Evolutionary conservation across 2,329 filamentous ascomycete species (phyloP), one percentile per base, ranked within the genome.

Genomic region (Tricladium varicosporioides): DNA sequence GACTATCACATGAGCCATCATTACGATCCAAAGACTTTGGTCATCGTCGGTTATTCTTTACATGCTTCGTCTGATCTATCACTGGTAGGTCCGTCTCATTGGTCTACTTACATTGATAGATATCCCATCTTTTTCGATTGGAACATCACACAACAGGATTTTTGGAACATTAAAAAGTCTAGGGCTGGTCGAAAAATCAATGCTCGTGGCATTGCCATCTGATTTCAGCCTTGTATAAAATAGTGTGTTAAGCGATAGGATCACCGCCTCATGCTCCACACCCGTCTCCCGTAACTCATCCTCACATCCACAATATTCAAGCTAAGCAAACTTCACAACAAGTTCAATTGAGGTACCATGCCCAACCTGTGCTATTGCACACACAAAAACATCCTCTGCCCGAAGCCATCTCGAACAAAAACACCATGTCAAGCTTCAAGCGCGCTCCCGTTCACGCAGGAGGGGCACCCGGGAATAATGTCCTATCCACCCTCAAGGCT

Each of bases 401-500:
- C 48, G 7, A n/a, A 14, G 15, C 42, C 2, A 40, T 13, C 9
- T 11, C 10, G 36, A 11, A 40, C 9, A 16, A 11, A 10, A 42
- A 16, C 53, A 59, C 56, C 10, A 81, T 78, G 75, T 76, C 80
- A 59, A 79, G 76, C 61, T 73, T 73, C 68, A 73, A 70, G 59
- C 69, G 69, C 57, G 65, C 67, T 48, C 58, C 69, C 11, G 65
- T 67, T 11, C 59, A 55, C 59, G 55, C 14, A 14, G 56, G 43
- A 56, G 48, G 13, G 46, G 44, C n/a, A 56, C 3, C 47, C 42
- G 75, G 74, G 67, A 73, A 71, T 61, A 80, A 80, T 72, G 84
- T 96, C 65, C 79, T 97, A 68, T 84, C 85, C 59, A 89, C 90
- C 46, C 78, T 97, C 66, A 88, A 88, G 69, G 87, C 87, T 62